Conservation (phyloP, 163 green algal genomes). For the Prototheca cutis region DNA sequence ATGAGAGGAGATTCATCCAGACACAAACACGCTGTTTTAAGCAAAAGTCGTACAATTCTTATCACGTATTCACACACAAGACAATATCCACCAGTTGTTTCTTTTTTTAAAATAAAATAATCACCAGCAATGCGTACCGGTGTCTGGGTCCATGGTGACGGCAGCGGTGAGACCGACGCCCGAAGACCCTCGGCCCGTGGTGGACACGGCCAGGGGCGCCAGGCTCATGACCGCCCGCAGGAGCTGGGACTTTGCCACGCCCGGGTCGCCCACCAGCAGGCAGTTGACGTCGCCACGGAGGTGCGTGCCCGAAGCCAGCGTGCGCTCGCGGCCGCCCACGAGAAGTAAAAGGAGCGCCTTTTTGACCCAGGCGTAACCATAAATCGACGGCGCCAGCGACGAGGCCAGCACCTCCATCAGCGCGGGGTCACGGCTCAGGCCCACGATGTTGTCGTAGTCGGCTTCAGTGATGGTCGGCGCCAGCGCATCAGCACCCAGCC, state of each 20-base stretch:
- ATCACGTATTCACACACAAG: no score
- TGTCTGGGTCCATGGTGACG: constrained; percentile 86
- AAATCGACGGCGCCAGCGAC: constrained; percentile 93
- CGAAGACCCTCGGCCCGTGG: constrained; percentile 87
- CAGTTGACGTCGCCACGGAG: constrained; percentile 92
- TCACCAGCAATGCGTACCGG: no score
- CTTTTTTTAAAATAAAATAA: no score
- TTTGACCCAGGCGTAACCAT: constrained; percentile 88
- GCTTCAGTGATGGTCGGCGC: constrained; percentile 18
- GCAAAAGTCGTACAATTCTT: no score
- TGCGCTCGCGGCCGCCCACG: constrained; percentile 69
- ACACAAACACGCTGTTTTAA: no score
- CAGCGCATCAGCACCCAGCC: constrained; percentile 18
- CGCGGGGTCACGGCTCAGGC: constrained; percentile 19
- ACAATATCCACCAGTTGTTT: no score
- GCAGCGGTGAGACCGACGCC: constrained; percentile 96
- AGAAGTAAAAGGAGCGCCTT: constrained; percentile 83
- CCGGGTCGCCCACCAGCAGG: constrained; percentile 60
- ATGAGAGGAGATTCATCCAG: no score
- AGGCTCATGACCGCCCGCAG: constrained; percentile 90
- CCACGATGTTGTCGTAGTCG: constrained; percentile 35
- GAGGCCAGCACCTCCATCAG: constrained; percentile 75
- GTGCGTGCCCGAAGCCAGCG: constrained; percentile 50
- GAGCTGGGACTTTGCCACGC: constrained; percentile 82
- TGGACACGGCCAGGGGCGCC: constrained; percentile 80